A percentile compares a stretch with the other conserved stretches of the same genome.
Evolutionary conservation across 108 stramenopile genomes (phyloP).

Genomic region (Fistulifera pelliculosa): DNA sequence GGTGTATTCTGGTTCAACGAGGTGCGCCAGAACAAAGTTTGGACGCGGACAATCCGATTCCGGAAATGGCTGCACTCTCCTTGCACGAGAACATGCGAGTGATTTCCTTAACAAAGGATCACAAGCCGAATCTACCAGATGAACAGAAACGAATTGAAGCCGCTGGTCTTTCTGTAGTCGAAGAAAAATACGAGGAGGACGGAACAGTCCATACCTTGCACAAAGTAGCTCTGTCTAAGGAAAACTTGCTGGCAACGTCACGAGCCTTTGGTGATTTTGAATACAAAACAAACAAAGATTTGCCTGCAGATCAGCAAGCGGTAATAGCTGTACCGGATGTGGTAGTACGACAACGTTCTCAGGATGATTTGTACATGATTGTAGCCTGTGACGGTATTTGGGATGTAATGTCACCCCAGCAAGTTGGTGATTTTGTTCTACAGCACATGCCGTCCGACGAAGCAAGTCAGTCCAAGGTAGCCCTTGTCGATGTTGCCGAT

Average conservation of each 20-base stretch:
- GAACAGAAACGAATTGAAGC: constrained; percentile 73
- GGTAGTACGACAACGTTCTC: constrained; percentile 38
- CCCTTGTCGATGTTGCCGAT: constrained; percentile 65
- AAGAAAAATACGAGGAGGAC: constrained; percentile 25
- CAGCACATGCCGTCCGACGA: constrained; percentile 18
- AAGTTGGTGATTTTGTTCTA: constrained; percentile 61
- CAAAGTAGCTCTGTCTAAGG: constrained; percentile 23
- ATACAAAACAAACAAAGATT: constrained; percentile 72
- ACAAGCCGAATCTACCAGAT: constrained; percentile 77
- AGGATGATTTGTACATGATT: constrained; percentile 59
- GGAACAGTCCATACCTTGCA: constrained; percentile 22
- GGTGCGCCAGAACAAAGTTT: constrained; percentile 5
- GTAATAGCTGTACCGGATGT: constrained; percentile 77
- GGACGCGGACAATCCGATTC: constrained; percentile 7
- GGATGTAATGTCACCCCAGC: constrained; percentile 78
- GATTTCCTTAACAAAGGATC: constrained; percentile 77
- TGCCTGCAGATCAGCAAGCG: constrained; percentile 67
- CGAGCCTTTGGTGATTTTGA: constrained; percentile 91
- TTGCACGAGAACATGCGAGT: constrained; percentile 12
- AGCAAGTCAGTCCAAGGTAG: constrained; percentile 7
- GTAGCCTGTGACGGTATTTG: constrained; percentile 87
- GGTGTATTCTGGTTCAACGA: constrained; percentile 66
- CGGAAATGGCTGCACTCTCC: constrained; percentile 3
- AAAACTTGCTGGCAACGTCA: constrained; percentile 53
- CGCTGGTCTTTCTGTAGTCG: constrained; percentile 54